Conservation (phyloP, 2,329 filamentous ascomycete species). For the Exutisphaerella laricina region DNA sequence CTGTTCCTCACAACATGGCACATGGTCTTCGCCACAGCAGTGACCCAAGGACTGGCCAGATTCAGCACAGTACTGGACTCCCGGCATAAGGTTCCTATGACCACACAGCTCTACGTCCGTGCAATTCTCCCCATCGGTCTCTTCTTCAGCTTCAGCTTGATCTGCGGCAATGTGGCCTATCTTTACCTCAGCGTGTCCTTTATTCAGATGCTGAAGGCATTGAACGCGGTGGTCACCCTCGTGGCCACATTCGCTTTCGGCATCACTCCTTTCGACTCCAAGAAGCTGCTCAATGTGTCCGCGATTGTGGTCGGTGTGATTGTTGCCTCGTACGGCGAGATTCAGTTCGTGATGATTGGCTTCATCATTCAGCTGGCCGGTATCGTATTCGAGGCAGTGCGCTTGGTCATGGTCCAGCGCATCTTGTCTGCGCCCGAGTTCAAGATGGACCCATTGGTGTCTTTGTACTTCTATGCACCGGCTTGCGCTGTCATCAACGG, state of each 20-base stretch:
- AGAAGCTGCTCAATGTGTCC: constrained; percentile 85
- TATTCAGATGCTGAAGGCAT: constrained; percentile 99
- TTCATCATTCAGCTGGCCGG: constrained; percentile 71
- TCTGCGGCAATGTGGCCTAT: constrained; percentile 94
- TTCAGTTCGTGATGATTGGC: constrained; percentile 78
- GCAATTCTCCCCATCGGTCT: constrained; percentile 92
- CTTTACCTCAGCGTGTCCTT: constrained; percentile 93
- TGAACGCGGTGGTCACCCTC: constrained; percentile 87
- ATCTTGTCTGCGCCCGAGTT: constrained; percentile 75
- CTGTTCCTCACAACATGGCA: constrained; percentile 95
- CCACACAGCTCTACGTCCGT: constrained; percentile 80
- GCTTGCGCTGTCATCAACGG: constrained; percentile 80
- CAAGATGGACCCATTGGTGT: constrained; percentile 91
- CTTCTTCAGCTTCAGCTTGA: constrained; percentile 93
- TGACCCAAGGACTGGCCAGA: constrained; percentile 88
- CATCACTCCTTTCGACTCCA: constrained; percentile 75
- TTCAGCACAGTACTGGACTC: constrained; percentile 89
- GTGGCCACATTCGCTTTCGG: constrained; percentile 83
- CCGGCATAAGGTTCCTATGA: constrained; percentile 96
- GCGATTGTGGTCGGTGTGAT: constrained; percentile 92
- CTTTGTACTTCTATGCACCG: constrained; percentile 84
- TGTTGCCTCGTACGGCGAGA: constrained; percentile 91
- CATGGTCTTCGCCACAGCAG: constrained; percentile 82
- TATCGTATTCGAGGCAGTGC: constrained; percentile 75
- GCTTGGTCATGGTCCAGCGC: constrained; percentile 78